Base-by-base conservation (phyloP, 495 filamentous ascomycete genomes). In the Parathielavia hyrcaniae region DNA sequence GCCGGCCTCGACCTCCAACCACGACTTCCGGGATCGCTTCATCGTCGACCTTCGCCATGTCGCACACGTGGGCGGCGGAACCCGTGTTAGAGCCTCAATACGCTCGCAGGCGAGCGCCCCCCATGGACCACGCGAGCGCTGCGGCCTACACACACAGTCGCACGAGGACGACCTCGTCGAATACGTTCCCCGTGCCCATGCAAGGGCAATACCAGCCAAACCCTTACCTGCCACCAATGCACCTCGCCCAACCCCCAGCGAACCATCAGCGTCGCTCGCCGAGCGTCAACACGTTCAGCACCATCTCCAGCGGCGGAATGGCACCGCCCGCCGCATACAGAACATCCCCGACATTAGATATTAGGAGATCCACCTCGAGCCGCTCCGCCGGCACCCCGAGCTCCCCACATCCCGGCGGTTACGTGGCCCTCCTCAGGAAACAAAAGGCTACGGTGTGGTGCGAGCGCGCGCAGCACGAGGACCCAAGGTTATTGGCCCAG, bases 381-480 rank as follows among this genome's bases (percentile, higher is more conserved):
- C 77, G 81, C 65, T 91, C 88, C 55, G 80, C 81, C 57, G 81
- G 80, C 43, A 78, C 78, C 9, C 71, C 76, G 17, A 79, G 80
- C 5, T 75, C 74, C 5, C 71, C 71, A 19, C 78, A 80, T 43
- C 80, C 87, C 7, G 77, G 83, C 32, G 83, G 87, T 61, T 99
- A 99, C 71, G 93, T 99, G 22, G 92, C 93, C 14, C 77, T 97
- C 11, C 86, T 99, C 76, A 83, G 93, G 48, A 89, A 89, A 64
- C 93, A 99, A 67, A 99, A 97, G 68, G 93, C 90, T 32, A 99
- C 93, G 0, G 93, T 99, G 9, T 99, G 93, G 93, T 97, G 92
- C 72, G 95, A 97, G 63, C 90, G 91, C 53, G 82, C 91, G 14
- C 93, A 99, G 65, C 82, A 86, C 50, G 90, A 97, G 72, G 95